Percentiles rank a stretch among this genome's conserved stretches.
These are phyloP conservation scores for Metschnikowia anglica DNA, from an alignment of 805 yeast genomes.

Conservation along the genomic window DNA sequence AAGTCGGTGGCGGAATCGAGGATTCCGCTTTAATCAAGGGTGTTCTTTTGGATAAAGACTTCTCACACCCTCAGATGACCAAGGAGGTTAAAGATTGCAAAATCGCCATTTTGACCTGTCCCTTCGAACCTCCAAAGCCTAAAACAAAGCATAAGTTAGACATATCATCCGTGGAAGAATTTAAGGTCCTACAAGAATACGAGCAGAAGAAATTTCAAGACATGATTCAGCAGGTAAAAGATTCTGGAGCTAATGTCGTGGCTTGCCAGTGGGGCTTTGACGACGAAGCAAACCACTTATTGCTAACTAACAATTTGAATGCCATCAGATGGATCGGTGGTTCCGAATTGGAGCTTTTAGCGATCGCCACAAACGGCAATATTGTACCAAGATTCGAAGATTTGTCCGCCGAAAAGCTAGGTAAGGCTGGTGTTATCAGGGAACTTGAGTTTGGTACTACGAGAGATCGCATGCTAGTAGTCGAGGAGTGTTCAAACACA, in stretches of 20 bases:
- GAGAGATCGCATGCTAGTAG: constrained; percentile 90
- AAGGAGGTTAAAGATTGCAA: constrained; percentile 73
- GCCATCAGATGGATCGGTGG: constrained; percentile 99
- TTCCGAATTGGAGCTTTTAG: constrained; percentile 90
- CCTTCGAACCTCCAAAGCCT: constrained; percentile 99
- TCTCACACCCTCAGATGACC: constrained; percentile 98
- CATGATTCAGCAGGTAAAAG: constrained; percentile 85
- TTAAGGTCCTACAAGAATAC: constrained; percentile 82
- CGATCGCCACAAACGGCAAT: constrained; percentile 96
- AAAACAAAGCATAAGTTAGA: constrained; percentile 97
- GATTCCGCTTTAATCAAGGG: constrained; percentile 87
- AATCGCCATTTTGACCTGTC: constrained; percentile 94
- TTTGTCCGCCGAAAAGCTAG: constrained; percentile 75
- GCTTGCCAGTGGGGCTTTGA: constrained; percentile 99
- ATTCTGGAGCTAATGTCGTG: constrained; percentile 91
- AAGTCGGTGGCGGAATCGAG: constrained; percentile 89
- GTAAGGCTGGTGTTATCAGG: constrained; percentile 78
- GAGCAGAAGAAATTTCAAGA: constrained; percentile 88
- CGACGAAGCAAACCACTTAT: constrained; percentile 94
- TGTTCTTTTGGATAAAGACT: constrained; percentile 92
- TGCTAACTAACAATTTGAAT: constrained; percentile 83
- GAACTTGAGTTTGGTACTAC: constrained; percentile 97
- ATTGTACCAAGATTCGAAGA: constrained; percentile 98
- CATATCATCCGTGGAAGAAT: constrained; percentile 91
- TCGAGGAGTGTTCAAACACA: constrained; percentile 84